A percentile compares a stretch with the other conserved stretches of the same genome.
These are phyloP conservation scores for Ceratobasidium sp. DNA, from an alignment of 1,284 basidiomycete species.

Conservation along the genomic window DNA sequence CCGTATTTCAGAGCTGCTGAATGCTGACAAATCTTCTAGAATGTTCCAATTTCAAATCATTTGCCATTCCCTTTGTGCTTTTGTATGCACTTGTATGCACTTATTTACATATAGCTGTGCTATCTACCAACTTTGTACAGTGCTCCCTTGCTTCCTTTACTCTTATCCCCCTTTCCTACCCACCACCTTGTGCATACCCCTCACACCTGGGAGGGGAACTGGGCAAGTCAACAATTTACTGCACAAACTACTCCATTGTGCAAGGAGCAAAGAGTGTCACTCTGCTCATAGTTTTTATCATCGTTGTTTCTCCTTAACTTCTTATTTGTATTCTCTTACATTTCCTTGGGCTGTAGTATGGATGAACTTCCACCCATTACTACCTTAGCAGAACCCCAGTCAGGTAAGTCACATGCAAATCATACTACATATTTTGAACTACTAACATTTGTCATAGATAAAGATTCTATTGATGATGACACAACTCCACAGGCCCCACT, in stretches of 20 bases:
- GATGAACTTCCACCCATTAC: neutral
- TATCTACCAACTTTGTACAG: neutral
- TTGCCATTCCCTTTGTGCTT: neutral
- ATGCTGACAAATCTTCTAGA: conserved; percentile 1
- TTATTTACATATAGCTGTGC: neutral
- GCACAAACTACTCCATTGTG: no score
- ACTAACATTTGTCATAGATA: neutral
- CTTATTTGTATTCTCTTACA: no score
- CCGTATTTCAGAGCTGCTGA: no score
- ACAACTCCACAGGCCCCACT: neutral
- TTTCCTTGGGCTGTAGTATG: neutral
- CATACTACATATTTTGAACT: neutral
- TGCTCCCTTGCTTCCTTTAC: neutral
- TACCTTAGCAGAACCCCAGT: neutral
- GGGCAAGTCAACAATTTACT: no score
- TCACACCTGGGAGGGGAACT: no score
- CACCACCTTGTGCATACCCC: neutral
- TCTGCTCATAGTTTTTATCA: no score
- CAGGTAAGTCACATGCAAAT: neutral
- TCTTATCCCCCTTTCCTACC: neutral
- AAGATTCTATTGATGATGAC: neutral
- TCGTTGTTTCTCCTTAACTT: no score
- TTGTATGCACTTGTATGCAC: neutral
- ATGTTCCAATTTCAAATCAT: neutral
- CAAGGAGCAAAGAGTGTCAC: no score